These are phyloP conservation scores for Beauveria medogensis DNA, from an alignment of 2,329 filamentous ascomycete genomes.

Conservation along the genomic window DNA sequence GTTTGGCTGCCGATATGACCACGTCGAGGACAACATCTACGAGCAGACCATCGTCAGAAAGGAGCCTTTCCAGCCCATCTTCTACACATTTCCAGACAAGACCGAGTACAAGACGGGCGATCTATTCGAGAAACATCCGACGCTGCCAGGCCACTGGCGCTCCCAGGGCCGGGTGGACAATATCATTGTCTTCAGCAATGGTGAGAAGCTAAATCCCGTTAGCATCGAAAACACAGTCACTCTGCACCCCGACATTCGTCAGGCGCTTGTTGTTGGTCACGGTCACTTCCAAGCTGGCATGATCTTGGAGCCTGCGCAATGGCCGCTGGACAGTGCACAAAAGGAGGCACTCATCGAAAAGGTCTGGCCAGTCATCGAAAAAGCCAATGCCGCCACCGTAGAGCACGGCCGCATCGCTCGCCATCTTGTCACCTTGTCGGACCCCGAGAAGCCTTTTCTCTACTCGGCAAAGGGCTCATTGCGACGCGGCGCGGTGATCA, in stretches of 20 bases:
- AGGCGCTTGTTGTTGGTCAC: constrained; percentile 37
- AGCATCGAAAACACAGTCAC: constrained; percentile 33
- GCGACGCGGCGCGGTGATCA: constrained; percentile 30
- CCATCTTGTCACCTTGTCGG: constrained; percentile 30
- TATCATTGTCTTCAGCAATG: constrained; percentile 41
- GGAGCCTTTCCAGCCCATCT: constrained; percentile 24
- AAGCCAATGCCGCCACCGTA: constrained; percentile 34
- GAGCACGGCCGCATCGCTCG: constrained; percentile 38
- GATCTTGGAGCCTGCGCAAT: constrained; percentile 34
- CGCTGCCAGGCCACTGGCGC: constrained; percentile 25
- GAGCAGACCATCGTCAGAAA: constrained; percentile 32
- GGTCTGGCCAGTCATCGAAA: constrained; percentile 35
- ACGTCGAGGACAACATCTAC: constrained; percentile 26
- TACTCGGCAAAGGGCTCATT: constrained; percentile 39
- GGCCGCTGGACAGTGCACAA: constrained; percentile 20
- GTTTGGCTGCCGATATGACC: constrained; percentile 31
- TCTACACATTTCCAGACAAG: constrained; percentile 28
- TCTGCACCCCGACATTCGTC: constrained; percentile 30
- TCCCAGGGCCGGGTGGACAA: constrained; percentile 26
- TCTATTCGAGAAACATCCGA: constrained; percentile 35
- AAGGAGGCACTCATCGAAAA: constrained; percentile 28
- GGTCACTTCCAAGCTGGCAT: constrained; percentile 38
- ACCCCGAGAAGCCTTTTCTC: constrained; percentile 33
- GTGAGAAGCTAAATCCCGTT: constrained; percentile 41
- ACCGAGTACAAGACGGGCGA: constrained; percentile 29